Percentiles rank a stretch among this genome's conserved stretches.
Evolutionary conservation across 2,329 filamentous ascomycete species (phyloP).

Genomic region (Diaporthe sp.): DNA sequence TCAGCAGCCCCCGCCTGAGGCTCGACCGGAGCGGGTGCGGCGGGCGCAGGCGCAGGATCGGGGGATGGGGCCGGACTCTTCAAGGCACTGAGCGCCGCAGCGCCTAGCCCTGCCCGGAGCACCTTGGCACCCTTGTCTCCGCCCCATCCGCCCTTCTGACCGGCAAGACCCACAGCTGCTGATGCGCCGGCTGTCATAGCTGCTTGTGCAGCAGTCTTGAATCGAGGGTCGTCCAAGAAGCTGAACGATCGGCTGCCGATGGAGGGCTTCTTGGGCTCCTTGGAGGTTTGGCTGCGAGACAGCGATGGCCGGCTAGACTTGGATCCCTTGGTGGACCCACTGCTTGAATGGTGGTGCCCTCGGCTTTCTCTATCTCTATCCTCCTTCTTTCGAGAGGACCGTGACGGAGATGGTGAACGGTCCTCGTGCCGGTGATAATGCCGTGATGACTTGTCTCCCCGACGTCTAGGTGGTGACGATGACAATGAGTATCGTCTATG

Average conservation of each 20-base stretch:
- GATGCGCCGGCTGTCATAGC: slow-evolving; percentile 44
- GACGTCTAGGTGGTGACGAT: slow-evolving; percentile 27
- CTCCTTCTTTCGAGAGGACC: slow-evolving; percentile 19
- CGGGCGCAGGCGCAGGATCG: neutral
- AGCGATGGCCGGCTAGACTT: slow-evolving; percentile 7
- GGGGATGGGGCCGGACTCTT: neutral
- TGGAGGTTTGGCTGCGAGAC: slow-evolving; percentile 18
- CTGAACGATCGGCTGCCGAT: slow-evolving; percentile 21
- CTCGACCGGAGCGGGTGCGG: neutral
- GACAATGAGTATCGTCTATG: slow-evolving; percentile 31
- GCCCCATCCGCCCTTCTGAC: slow-evolving; percentile 41
- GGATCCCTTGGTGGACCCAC: slow-evolving; percentile 4
- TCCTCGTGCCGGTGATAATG: slow-evolving; percentile 16
- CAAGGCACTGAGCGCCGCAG: slow-evolving; percentile 43
- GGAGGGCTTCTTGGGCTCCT: neutral
- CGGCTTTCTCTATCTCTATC: slow-evolving; percentile 4
- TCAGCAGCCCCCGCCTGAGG: neutral
- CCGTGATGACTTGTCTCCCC: slow-evolving; percentile 23
- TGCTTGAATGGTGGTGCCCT: slow-evolving; percentile 25
- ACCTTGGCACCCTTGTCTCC: slow-evolving; percentile 43
- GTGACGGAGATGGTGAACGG: slow-evolving; percentile 15
- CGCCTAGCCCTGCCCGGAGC: slow-evolving; percentile 44
- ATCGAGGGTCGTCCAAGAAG: slow-evolving; percentile 40
- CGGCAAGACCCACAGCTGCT: slow-evolving; percentile 41
- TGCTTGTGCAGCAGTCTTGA: slow-evolving; percentile 44